Conservation (phyloP, 2,329 filamentous ascomycete species). For the Venturia aucupariae region DNA sequence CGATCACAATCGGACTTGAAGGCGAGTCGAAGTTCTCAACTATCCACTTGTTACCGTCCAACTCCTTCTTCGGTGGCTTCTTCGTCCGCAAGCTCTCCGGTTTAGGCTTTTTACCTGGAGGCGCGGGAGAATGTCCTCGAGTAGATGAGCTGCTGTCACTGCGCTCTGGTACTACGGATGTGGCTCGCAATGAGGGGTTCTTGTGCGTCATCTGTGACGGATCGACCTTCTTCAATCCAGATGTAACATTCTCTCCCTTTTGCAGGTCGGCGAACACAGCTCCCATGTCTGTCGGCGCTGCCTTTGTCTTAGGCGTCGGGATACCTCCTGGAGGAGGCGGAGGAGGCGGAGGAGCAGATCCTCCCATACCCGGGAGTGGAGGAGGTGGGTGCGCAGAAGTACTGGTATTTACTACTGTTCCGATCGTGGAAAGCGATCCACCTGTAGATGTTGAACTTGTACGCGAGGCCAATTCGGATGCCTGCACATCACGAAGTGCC, state of each 20-base stretch:
- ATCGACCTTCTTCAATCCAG: slow-evolving; percentile 85
- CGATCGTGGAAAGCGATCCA: slow-evolving; percentile 23
- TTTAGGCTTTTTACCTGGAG: slow-evolving; percentile 54
- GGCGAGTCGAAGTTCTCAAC: slow-evolving; percentile 87
- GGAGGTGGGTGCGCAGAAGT: slow-evolving; percentile 38
- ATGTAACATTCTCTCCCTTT: slow-evolving; percentile 78
- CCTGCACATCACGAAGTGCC: slow-evolving; percentile 50
- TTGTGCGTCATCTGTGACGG: slow-evolving; percentile 97
- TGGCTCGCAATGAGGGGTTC: slow-evolving; percentile 76
- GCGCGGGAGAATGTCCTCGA: slow-evolving; percentile 75
- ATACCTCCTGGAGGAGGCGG: slow-evolving; percentile 59
- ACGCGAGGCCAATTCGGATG: slow-evolving; percentile 28
- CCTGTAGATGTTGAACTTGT: slow-evolving; percentile 23
- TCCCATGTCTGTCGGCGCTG: slow-evolving; percentile 52
- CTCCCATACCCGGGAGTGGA: slow-evolving; percentile 43
- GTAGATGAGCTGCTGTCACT: slow-evolving; percentile 43
- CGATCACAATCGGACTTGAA: slow-evolving; percentile 65
- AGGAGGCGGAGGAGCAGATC: slow-evolving; percentile 53
- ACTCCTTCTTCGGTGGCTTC: slow-evolving; percentile 39
- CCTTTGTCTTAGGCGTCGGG: slow-evolving; percentile 43
- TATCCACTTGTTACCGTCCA: slow-evolving; percentile 75
- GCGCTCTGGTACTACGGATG: slow-evolving; percentile 56
- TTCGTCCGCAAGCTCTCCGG: slow-evolving; percentile 41
- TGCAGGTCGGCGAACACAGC: slow-evolving; percentile 92
- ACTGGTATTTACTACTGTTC: not conserved